phyloP scores from a whole-genome alignment of 371 early-diverging fungal species.

The Blakeslea trispora region DNA sequence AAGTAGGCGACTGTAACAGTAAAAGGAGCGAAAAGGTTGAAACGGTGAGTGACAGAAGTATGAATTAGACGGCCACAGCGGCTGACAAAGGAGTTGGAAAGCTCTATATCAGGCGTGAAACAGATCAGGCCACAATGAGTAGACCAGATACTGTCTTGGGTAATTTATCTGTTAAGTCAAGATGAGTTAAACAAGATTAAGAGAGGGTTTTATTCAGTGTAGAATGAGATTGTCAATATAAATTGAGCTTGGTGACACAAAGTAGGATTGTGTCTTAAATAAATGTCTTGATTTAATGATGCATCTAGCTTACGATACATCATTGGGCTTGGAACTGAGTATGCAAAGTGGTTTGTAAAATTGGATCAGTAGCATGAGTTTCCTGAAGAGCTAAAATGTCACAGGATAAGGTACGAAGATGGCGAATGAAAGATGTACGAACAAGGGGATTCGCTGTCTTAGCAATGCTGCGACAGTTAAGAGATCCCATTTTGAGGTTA shows the following conservation, averaged over 20 bases:
- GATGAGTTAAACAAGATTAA: no score
- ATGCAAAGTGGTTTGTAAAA: neutral
- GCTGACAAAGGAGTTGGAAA: constrained; percentile 4
- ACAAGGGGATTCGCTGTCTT: constrained; percentile 3
- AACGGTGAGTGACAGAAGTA: constrained; percentile 2
- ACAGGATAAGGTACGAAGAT: neutral
- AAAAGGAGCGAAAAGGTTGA: constrained; percentile 1
- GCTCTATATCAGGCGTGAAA: constrained; percentile 1
- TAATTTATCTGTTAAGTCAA: no score
- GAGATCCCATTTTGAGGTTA: neutral
- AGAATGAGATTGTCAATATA: no score
- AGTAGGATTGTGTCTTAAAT: no score
- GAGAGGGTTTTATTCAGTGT: no score
- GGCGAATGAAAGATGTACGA: constrained; percentile 3
- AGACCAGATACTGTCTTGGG: constrained; percentile 3
- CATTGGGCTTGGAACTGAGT: constrained; percentile 10
- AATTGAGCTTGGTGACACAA: no score
- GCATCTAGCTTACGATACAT: no score
- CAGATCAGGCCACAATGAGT: constrained; percentile 9
- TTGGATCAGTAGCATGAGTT: constrained; percentile 3
- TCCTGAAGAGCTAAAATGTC: constrained; percentile 7
- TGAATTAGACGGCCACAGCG: constrained; percentile 2
- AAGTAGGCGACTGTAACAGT: neutral
- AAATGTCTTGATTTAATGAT: no score
- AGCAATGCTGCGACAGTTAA: constrained; percentile 7